Base-by-base conservation (phyloP, 164 flowering plant species). In the Piper longum region DNA sequence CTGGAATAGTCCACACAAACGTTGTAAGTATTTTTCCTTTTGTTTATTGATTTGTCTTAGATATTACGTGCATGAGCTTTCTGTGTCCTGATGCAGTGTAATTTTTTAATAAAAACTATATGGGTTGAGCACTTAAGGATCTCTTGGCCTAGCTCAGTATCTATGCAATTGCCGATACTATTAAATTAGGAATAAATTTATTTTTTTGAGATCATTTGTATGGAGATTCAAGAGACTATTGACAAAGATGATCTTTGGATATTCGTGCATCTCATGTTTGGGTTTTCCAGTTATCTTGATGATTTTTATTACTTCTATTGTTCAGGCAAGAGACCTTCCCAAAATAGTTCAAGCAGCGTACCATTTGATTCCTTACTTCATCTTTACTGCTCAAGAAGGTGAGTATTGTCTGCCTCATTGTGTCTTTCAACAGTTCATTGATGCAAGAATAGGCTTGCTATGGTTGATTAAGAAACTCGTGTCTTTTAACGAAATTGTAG, bases 311-410 rank as follows among this genome's bases (percentile, higher is more conserved):
- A 17, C 18, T 60, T 42, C 5, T 42, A 66, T 71, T 52, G 12
- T 76, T 75, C 87, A 91, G 99, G 89, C 96, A 45, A 86, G 99
- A 76, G 92, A 91, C 81, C 88, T 90, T 71, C 83, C 99, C 16
- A 85, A 70, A 76, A 56, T 81, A 71, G 73, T 91, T 74, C 96
- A 88, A 79, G 83, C 86, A 68, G 88, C 64, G 67, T 95, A 95
- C 73, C 86, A 73, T 66, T 78, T 87, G 41, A 82, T 95, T 61
- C 99, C 99, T 4, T 95, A 91, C 73, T 88, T 95, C 72, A 82
- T 87, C 54, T 86, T 91, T 67, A 83, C 68, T 77, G 68, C 99
- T 59, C 82, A 75, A 70, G 97, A 95, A 84, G 99, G 97, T 83
- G 58, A 67, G 71, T 62, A 57, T 64, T 64, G 52, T 62, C 42